A percentile compares a stretch with the other conserved stretches of the same genome.
Evolutionary conservation across 306 rosid genomes (phyloP).

Genomic region (Casuarina glauca): DNA sequence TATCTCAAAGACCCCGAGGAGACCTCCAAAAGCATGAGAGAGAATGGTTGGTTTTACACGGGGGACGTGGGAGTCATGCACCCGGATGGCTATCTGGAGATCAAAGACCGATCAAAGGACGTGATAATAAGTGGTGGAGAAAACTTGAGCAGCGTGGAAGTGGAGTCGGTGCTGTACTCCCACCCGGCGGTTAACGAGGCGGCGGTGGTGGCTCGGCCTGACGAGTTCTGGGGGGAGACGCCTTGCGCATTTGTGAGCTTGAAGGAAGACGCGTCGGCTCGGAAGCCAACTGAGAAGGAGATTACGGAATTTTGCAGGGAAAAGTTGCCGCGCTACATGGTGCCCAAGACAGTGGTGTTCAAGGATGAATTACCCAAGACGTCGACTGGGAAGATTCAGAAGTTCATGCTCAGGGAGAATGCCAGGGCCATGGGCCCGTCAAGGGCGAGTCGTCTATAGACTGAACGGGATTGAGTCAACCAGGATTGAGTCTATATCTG

Average conservation of each 20-base stretch:
- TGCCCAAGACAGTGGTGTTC: slow-evolving; percentile 62
- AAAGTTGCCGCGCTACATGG: slow-evolving; percentile 63
- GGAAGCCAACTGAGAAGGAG: slow-evolving; percentile 47
- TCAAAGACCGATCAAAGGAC: slow-evolving; percentile 69
- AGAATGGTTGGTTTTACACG: slow-evolving; percentile 62
- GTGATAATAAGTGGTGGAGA: slow-evolving; percentile 81
- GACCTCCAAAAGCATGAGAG: slow-evolving; percentile 33
- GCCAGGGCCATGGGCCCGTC: slow-evolving; percentile 51
- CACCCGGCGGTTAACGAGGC: slow-evolving; percentile 69
- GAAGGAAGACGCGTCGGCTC: slow-evolving; percentile 34
- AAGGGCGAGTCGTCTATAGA: slow-evolving; percentile 23
- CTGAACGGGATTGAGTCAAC: neutral
- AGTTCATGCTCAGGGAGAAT: slow-evolving; percentile 46
- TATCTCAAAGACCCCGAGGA: slow-evolving; percentile 57
- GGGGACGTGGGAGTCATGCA: slow-evolving; percentile 79
- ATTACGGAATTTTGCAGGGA: slow-evolving; percentile 50
- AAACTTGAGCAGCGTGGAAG: slow-evolving; percentile 80
- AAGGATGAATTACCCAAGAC: slow-evolving; percentile 64
- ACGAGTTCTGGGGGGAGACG: slow-evolving; percentile 79
- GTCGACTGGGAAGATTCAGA: slow-evolving; percentile 67
- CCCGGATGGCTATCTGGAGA: slow-evolving; percentile 68
- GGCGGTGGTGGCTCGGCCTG: slow-evolving; percentile 69
- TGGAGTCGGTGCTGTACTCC: slow-evolving; percentile 51
- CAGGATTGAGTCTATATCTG: neutral
- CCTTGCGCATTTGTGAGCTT: slow-evolving; percentile 77